phyloP scores from a whole-genome alignment of 1,139 yeast species.

The Yamadazyma dushanensis region DNA sequence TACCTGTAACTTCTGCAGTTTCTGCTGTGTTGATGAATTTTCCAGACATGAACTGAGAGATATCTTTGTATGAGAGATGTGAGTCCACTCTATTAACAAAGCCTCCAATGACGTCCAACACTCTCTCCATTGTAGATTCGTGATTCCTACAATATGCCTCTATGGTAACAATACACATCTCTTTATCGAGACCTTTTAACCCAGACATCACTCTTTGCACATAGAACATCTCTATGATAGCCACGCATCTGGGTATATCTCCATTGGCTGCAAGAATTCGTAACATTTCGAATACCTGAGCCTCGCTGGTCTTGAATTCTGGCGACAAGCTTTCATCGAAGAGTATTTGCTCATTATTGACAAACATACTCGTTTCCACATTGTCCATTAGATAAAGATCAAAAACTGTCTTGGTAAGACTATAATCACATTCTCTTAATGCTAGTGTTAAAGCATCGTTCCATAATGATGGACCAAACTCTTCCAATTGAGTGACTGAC shows the following conservation, averaged over 20 bases:
- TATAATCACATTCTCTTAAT: constrained; percentile 24
- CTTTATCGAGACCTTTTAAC: constrained; percentile 33
- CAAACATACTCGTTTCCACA: constrained; percentile 2
- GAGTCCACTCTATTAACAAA: constrained; percentile 20
- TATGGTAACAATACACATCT: constrained; percentile 33
- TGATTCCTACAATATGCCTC: constrained; percentile 33
- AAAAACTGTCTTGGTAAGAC: constrained; percentile 29
- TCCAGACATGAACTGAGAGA: constrained; percentile 30
- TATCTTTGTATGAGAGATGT: constrained; percentile 27
- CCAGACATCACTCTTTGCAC: constrained; percentile 33
- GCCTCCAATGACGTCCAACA: constrained; percentile 34
- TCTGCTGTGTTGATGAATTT: constrained; percentile 22
- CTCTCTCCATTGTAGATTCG: constrained; percentile 29
- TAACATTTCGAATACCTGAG: constrained; percentile 19
- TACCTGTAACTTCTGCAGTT: constrained; percentile 21
- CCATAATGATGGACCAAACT: constrained; percentile 21
- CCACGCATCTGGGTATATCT: constrained; percentile 36
- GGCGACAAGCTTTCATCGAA: background rate
- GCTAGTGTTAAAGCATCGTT: constrained; percentile 24
- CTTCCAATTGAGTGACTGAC: background rate
- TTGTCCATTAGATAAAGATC: constrained; percentile 29
- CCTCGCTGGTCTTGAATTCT: constrained; percentile 2
- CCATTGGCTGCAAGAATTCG: constrained; percentile 37
- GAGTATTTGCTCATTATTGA: constrained; percentile 4
- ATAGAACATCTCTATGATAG: constrained; percentile 39